Evolutionary conservation across 2,329 filamentous ascomycete species (phyloP), one percentile per base, ranked within the genome.

Genomic region (Colletotrichum trifolii): DNA sequence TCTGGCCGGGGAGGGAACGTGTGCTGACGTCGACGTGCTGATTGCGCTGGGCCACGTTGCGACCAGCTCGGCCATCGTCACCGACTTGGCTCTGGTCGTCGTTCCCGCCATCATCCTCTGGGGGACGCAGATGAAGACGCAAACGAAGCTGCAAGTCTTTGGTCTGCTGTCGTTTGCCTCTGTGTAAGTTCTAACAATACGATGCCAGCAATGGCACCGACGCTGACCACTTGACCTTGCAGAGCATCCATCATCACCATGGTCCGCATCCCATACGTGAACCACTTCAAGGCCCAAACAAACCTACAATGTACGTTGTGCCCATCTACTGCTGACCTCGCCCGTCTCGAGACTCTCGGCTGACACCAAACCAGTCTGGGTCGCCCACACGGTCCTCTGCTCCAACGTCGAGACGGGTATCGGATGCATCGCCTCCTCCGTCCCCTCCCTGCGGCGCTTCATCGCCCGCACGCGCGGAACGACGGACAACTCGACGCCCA

Each of bases 41-140:
- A 68, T 73, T 33, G 70, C 64, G n/a, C 40, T 73, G n/a, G 62
- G 66, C 2, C 63, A 77, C 54, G 74, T 72, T 6, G 73, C 74
- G 1, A 77, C 75, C 2, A 72, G 69, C 13, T 70, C 70, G 6
- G 74, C 74, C 7, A 75, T 77, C 35, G 62, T 72, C 2, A 77
- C 75, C n/a, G 75, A 77, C 53, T 11, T 74, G 53, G 73, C 72
- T 8, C 71, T 72, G 8, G 72, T 73, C 0, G 64, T 77, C 1
- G 66, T 77, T 7, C 75, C 75, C 0, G 75, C 71, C 2, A 53
- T 76, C 4, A 71, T 77, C 13, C 63, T 77, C 5, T 77, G 73
- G 71, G 71, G 69, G 2, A 74, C 73, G 7, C 73, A 76, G 57
- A 75, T 76, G 72, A 70, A 72, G 66, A 68, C 54, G 12, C 66